Evolutionary conservation across 768 basidiomycete genomes (phyloP).

Genomic region (Mycena albidolilacea): DNA sequence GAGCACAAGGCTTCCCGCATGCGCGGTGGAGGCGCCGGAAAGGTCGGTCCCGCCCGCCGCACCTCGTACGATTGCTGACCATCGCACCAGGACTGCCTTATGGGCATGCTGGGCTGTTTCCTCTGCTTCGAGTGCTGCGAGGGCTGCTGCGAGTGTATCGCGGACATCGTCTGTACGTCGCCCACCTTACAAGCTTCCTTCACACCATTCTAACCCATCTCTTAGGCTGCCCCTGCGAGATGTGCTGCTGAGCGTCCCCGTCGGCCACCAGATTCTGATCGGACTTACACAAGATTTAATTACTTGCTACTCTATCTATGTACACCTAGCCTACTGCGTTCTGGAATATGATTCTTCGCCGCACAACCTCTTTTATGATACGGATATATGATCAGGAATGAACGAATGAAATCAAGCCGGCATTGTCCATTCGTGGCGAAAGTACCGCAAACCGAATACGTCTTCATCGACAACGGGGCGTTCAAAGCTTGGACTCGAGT

Average conservation of each 20-base stretch:
- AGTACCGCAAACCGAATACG: no score
- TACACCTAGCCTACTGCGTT: neutral
- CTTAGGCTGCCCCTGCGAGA: conserved; percentile 85
- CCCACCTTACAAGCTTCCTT: neutral
- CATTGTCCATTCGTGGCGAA: no score
- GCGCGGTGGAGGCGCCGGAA: conserved; percentile 80
- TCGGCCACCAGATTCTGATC: conserved; percentile 1
- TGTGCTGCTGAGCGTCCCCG: conserved; percentile 74
- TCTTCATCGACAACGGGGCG: no score
- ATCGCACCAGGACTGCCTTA: conserved; percentile 71
- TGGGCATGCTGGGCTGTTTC: conserved; percentile 76
- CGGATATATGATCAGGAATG: no score
- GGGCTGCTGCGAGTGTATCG: conserved; percentile 80
- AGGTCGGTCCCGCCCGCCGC: conserved; percentile 54
- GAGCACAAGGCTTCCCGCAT: conserved; percentile 69
- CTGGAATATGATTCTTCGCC: conserved; percentile 4
- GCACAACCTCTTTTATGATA: no score
- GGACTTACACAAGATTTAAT: conserved; percentile 21
- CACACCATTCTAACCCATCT: neutral
- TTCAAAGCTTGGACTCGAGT: no score
- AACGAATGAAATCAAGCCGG: no score
- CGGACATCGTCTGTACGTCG: conserved; percentile 78
- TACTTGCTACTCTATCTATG: conserved; percentile 5
- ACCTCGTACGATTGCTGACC: conserved; percentile 23
- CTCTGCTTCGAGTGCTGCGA: conserved; percentile 85